Percentiles rank a stretch among this genome's conserved stretches.
Evolutionary conservation across 208 protist species (phyloP).

Genomic region (Sergeia podlipaevii): DNA sequence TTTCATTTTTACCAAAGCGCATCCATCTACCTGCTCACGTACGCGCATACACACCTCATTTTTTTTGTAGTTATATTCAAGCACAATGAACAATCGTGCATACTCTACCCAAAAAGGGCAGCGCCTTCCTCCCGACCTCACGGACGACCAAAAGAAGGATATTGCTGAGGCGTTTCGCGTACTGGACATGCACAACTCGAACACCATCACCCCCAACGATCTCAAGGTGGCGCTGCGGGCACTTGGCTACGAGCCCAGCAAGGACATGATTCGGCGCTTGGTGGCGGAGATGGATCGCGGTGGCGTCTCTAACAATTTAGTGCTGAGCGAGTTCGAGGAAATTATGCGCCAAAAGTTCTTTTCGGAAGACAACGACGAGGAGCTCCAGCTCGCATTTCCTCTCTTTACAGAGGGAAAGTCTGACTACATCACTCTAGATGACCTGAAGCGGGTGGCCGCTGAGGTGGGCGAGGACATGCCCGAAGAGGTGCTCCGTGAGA

Average conservation of each 20-base stretch:
- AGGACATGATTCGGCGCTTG: slow-evolving; percentile 89
- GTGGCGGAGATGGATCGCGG: slow-evolving; percentile 92
- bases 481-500: slow-evolving; percentile 95
- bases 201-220: slow-evolving; percentile 91
- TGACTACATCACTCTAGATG: slow-evolving; percentile 95
- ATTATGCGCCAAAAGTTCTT: slow-evolving; percentile 91
- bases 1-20: not conserved
- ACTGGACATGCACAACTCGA: slow-evolving; percentile 93
- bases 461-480: slow-evolving; percentile 95
- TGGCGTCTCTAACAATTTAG: slow-evolving; percentile 86
- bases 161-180: slow-evolving; percentile 96
- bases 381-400: slow-evolving; percentile 92
- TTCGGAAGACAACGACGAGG: slow-evolving; percentile 84
- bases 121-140: slow-evolving; percentile 76
- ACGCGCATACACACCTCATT: slow-evolving; percentile 7
- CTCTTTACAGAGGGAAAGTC: slow-evolving; percentile 94
- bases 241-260: slow-evolving; percentile 94
- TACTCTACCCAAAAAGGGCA: slow-evolving; percentile 47
- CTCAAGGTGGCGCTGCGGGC: slow-evolving; percentile 94
- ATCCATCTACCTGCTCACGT: too few relatives aligned
- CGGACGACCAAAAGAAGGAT: slow-evolving; percentile 84
- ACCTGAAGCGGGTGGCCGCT: slow-evolving; percentile 92
- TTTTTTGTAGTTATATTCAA: not conserved
- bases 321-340: slow-evolving; percentile 87
- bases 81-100: slow-evolving; percentile 41